Percentiles rank a stretch among this genome's conserved stretches.
phyloP scores from a whole-genome alignment of 495 filamentous ascomycete genomes.

The Pseudotulostoma volvatum region DNA sequence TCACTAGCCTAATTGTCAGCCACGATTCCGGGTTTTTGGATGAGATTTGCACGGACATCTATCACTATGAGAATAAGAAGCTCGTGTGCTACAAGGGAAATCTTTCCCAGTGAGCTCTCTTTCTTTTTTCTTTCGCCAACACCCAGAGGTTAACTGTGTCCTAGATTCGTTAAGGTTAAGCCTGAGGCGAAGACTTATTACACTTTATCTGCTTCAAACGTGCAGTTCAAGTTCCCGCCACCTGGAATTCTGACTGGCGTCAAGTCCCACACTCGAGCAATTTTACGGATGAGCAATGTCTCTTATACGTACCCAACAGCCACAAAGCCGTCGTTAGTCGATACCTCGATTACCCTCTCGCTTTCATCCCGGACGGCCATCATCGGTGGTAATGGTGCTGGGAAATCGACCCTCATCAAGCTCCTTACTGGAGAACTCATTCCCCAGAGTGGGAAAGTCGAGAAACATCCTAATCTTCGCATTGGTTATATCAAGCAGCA shows the following conservation, averaged over 20 bases:
- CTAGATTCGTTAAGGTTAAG: constrained; percentile 68
- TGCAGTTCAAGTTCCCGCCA: constrained; percentile 95
- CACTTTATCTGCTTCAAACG: constrained; percentile 75
- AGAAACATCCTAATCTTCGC: constrained; percentile 97
- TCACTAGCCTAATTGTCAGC: constrained; percentile 91
- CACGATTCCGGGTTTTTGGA: constrained; percentile 98
- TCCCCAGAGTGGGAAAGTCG: constrained; percentile 73
- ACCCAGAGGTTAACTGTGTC: constrained; percentile 7
- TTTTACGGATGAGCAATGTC: constrained; percentile 85
- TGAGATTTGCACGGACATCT: constrained; percentile 95
- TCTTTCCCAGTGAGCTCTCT: constrained; percentile 56
- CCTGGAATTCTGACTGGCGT: constrained; percentile 90
- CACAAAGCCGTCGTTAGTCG: constrained; percentile 67
- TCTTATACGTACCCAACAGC: constrained; percentile 82
- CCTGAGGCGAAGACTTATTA: constrained; percentile 99
- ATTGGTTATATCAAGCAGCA: constrained; percentile 99
- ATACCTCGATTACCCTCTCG: constrained; percentile 70
- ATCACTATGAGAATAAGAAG: constrained; percentile 98
- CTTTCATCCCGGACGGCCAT: constrained; percentile 90
- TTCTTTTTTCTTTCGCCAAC: constrained; percentile 1
- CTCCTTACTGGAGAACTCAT: constrained; percentile 90
- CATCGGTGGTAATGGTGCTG: constrained; percentile 93
- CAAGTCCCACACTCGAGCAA: constrained; percentile 82
- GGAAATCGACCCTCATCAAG: constrained; percentile 97
- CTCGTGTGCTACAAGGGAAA: constrained; percentile 90